These are phyloP conservation scores for Penicillium sp. DNA, from an alignment of 2,329 filamentous ascomycete genomes.

Conservation along the genomic window DNA sequence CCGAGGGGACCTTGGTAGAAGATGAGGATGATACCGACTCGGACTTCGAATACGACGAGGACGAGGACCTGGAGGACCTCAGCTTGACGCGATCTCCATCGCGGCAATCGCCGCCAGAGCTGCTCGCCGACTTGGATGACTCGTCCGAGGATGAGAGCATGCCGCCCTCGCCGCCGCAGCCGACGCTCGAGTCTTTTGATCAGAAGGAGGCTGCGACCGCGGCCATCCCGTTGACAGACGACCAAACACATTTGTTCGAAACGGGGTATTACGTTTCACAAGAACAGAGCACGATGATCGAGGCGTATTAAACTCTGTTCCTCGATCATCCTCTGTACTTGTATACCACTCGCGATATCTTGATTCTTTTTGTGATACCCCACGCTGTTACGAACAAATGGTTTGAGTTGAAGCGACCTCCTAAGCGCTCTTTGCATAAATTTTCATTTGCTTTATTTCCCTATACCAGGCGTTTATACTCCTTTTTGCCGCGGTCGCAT, in stretches of 20 bases:
- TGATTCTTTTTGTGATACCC: conserved; percentile 28
- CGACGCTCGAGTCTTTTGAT: conserved; percentile 61
- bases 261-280: conserved; percentile 52
- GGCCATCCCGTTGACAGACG: conserved; percentile 39
- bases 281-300: conserved; percentile 49
- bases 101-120: conserved; percentile 68
- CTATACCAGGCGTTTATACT: conserved; percentile 25
- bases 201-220: conserved; percentile 56
- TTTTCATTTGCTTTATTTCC: conserved; percentile 8
- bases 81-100: conserved; percentile 70
- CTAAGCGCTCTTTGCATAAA: background rate
- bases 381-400: conserved; percentile 21
- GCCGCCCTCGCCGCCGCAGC: conserved; percentile 67
- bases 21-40: conserved; percentile 54
- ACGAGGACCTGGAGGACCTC: conserved; percentile 62
- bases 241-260: conserved; percentile 48
- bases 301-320: conserved; percentile 48
- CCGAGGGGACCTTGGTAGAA: conserved; percentile 33
- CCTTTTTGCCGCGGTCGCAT: conserved; percentile 9
- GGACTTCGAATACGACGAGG: conserved; percentile 59
- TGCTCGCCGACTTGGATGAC: conserved; percentile 67
- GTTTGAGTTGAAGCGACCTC: conserved; percentile 11
- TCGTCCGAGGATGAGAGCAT: conserved; percentile 70
- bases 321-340: conserved; percentile 14
- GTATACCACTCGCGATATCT: conserved; percentile 18